Percentiles rank a stretch among this genome's conserved stretches.
Conservation (phyloP, 2,329 filamentous ascomycete species). For the Cytospora piceae region DNA sequence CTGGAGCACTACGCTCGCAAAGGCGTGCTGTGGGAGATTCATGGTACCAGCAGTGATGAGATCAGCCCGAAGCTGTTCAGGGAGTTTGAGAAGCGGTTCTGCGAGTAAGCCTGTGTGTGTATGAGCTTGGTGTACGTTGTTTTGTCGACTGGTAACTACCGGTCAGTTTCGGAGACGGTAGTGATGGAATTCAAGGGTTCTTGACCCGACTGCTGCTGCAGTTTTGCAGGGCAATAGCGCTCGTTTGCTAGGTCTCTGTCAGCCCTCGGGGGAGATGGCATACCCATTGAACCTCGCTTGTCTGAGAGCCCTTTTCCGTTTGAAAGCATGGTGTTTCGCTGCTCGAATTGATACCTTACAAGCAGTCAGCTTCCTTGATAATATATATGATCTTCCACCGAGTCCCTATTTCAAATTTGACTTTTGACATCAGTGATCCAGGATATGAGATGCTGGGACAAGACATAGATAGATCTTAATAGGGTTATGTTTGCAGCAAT, state of each 20-base stretch:
- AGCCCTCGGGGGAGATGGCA: background rate
- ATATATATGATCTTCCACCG: background rate
- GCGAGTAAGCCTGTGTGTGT: conserved; percentile 24
- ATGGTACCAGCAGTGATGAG: conserved; percentile 90
- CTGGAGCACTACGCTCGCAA: conserved; percentile 86
- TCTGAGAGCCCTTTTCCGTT: background rate
- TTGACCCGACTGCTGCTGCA: background rate
- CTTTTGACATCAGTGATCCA: background rate
- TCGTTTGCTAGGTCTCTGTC: background rate
- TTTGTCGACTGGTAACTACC: background rate
- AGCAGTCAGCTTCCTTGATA: background rate
- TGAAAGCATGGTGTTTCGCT: background rate
- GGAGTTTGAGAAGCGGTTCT: conserved; percentile 82
- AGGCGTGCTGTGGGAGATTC: conserved; percentile 83
- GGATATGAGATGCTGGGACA: background rate
- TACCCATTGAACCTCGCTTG: background rate
- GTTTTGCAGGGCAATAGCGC: conserved; percentile 1
- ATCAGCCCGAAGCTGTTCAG: conserved; percentile 87
- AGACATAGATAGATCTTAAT: background rate
- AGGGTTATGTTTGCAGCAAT: background rate
- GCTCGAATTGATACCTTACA: background rate
- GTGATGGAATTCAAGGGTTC: background rate
- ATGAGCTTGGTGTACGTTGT: conserved; percentile 2
- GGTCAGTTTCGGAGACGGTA: background rate
- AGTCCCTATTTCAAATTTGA: background rate